Evolutionary conservation across 176 grass and related monocot genomes (phyloP).

Genomic region (Avena eriantha): DNA sequence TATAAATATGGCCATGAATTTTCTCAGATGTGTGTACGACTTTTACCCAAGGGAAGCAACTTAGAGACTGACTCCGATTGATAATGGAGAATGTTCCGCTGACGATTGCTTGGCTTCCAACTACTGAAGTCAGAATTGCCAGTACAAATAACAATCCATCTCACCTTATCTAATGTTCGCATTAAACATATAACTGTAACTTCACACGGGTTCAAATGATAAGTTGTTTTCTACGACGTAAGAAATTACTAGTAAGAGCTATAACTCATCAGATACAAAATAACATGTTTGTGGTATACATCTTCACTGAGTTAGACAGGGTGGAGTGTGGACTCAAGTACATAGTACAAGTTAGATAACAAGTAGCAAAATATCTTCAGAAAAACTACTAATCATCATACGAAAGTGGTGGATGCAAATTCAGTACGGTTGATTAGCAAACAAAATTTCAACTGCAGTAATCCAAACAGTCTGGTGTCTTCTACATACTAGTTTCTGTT

Average conservation of each 20-base stretch:
- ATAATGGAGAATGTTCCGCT: conserved; percentile 98
- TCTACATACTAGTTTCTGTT: background rate
- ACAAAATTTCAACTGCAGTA: background rate
- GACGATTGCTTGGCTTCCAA: conserved; percentile 98
- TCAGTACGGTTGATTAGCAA: background rate
- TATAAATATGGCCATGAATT: conserved; percentile 98
- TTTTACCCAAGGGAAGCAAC: conserved; percentile 98
- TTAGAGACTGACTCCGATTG: conserved; percentile 91
- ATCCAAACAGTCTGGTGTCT: background rate
- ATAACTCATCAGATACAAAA: background rate
- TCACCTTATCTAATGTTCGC: conserved; percentile 63
- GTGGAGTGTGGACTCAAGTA: background rate
- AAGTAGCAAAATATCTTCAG: background rate
- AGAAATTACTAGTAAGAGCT: background rate
- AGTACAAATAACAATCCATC: conserved; percentile 80
- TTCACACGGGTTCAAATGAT: conserved; percentile 3
- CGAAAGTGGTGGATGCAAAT: background rate
- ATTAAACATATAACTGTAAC: background rate
- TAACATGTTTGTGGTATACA: background rate
- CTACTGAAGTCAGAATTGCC: conserved; percentile 93
- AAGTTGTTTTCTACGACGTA: background rate
- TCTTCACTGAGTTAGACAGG: background rate
- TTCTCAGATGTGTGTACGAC: conserved; percentile 93
- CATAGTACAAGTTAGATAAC: background rate
- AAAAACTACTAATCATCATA: background rate